Percentiles rank a stretch among this genome's conserved stretches.
Evolutionary conservation across 495 filamentous ascomycete genomes (phyloP).

Genomic region (Talaromyces liani): DNA sequence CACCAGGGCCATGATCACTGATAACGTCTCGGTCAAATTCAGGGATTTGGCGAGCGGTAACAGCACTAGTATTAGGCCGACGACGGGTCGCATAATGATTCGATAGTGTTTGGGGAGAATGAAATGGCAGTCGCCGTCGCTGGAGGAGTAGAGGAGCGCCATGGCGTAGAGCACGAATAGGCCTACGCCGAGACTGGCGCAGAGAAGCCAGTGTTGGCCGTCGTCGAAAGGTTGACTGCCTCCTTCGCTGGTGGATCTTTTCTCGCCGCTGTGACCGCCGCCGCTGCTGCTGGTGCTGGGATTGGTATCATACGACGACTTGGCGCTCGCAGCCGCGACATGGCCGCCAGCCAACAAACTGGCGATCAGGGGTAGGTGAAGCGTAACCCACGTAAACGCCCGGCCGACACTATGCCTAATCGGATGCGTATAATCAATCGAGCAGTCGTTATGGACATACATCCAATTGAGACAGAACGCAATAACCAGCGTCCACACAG

Average conservation of each 20-base stretch:
- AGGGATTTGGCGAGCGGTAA: slow-evolving; percentile 22
- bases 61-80: slow-evolving; percentile 21
- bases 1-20: slow-evolving; percentile 28
- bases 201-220: slow-evolving; percentile 28
- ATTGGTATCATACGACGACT: background rate
- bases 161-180: slow-evolving; percentile 29
- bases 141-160: slow-evolving; percentile 24
- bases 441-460: slow-evolving; percentile 32
- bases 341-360: slow-evolving; percentile 33
- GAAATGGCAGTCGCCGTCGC: slow-evolving; percentile 20
- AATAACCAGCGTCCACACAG: slow-evolving; percentile 36
- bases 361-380: slow-evolving; percentile 34
- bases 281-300: background rate
- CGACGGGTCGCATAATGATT: slow-evolving; percentile 25
- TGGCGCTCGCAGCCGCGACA: slow-evolving; percentile 22
- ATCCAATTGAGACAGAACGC: slow-evolving; percentile 40
- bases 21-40: slow-evolving; percentile 20
- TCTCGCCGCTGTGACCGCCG: background rate
- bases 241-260: background rate
- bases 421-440: slow-evolving; percentile 25
- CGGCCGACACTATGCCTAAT: slow-evolving; percentile 25
- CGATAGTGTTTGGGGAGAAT: slow-evolving; percentile 24
- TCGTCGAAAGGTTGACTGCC: slow-evolving; percentile 14
- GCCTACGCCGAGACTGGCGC: slow-evolving; percentile 28
- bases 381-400: slow-evolving; percentile 25